Conservation (phyloP, 768 basidiomycete species). For the Tulasnella sp. region DNA sequence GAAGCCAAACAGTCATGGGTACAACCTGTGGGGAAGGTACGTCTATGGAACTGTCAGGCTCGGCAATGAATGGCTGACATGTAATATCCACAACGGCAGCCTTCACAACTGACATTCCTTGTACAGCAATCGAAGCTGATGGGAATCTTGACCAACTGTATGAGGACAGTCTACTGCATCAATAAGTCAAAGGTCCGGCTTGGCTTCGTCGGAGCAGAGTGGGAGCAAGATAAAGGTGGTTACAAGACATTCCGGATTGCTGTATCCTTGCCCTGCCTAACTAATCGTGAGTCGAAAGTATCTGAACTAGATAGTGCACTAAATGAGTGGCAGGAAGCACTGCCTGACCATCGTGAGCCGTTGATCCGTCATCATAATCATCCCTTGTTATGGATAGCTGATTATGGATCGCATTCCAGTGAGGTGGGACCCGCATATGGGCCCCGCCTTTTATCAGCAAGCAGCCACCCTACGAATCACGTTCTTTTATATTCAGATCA, state of each 20-base stretch:
- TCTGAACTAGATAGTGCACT: slow-evolving; percentile 58
- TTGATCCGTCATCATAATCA: no score
- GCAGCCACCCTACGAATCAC: slow-evolving; percentile 46
- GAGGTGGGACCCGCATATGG: slow-evolving; percentile 44
- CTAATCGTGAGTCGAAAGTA: slow-evolving; percentile 26
- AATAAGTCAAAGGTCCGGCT: slow-evolving; percentile 49
- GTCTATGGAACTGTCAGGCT: not conserved
- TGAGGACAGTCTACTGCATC: slow-evolving; percentile 64
- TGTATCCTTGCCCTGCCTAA: not conserved
- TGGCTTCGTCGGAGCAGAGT: slow-evolving; percentile 42
- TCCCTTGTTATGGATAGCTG: no score
- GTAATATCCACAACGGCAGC: no score
- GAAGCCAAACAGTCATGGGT: slow-evolving; percentile 45
- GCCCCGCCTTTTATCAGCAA: slow-evolving; percentile 47
- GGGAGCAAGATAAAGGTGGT: no score
- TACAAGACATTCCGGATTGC: not conserved
- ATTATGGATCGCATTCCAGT: slow-evolving; percentile 37
- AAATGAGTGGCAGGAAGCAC: slow-evolving; percentile 57
- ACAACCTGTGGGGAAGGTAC: slow-evolving; percentile 44
- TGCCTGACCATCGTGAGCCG: slow-evolving; percentile 52
- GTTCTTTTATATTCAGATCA: slow-evolving; percentile 60
- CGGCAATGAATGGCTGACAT: no score
- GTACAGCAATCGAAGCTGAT: slow-evolving; percentile 45
- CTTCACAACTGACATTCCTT: slow-evolving; percentile 47
- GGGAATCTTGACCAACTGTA: slow-evolving; percentile 49